Conservation (phyloP, 2,329 filamentous ascomycete species). For the Exophiala mesophila region DNA sequence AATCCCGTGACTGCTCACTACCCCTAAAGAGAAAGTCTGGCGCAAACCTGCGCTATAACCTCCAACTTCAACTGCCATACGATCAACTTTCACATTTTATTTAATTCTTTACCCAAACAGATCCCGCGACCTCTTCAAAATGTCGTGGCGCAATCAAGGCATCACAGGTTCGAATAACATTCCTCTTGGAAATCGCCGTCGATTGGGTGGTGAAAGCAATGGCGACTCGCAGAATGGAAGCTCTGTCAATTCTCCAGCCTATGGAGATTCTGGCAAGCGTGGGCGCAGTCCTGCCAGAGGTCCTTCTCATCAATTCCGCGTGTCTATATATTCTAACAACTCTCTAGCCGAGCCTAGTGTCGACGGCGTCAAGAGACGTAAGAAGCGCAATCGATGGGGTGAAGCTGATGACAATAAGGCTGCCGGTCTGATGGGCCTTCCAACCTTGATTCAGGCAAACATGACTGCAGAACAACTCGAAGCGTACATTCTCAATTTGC, state of each 20-base stretch:
- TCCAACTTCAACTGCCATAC: background rate
- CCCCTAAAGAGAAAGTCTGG: background rate
- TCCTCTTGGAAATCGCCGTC: slow-evolving; percentile 76
- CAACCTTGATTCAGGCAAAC: slow-evolving; percentile 91
- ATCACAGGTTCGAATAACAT: slow-evolving; percentile 99
- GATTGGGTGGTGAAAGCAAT: slow-evolving; percentile 67
- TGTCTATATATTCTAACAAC: slow-evolving; percentile 26
- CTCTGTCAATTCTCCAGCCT: slow-evolving; percentile 44
- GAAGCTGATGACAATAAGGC: slow-evolving; percentile 98
- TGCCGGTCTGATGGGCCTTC: slow-evolving; percentile 92
- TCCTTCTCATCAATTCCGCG: slow-evolving; percentile 41
- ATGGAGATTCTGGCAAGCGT: slow-evolving; percentile 63
- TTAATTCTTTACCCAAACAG: background rate
- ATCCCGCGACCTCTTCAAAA: slow-evolving; percentile 30
- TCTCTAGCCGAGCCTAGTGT: slow-evolving; percentile 44
- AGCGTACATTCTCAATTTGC: slow-evolving; percentile 90
- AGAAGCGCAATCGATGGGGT: slow-evolving; percentile 98
- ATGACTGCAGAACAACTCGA: slow-evolving; percentile 99
- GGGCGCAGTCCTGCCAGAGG: slow-evolving; percentile 86
- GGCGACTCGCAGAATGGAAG: slow-evolving; percentile 39
- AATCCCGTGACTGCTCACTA: background rate
- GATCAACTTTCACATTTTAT: background rate
- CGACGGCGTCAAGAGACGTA: slow-evolving; percentile 82
- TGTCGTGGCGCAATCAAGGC: slow-evolving; percentile 67
- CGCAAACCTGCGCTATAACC: background rate